These are phyloP conservation scores for Kwoniella shivajii DNA, from an alignment of 1,284 basidiomycete species.

Conservation along the genomic window DNA sequence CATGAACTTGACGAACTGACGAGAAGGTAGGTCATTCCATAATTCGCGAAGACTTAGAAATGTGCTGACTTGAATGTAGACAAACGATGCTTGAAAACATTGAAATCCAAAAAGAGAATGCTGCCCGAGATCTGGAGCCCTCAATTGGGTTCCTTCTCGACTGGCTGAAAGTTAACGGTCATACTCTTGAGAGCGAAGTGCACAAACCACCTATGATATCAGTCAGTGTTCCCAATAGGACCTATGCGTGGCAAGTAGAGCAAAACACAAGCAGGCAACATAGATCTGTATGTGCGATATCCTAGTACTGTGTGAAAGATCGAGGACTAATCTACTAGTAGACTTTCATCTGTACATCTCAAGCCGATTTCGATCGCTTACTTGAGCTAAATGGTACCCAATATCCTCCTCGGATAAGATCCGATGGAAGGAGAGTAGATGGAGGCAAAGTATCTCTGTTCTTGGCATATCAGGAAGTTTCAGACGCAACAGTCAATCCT, in stretches of 20 bases:
- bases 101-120: constrained; percentile 56
- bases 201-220: constrained; percentile 79
- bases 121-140: constrained; percentile 59
- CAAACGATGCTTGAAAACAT: constrained; percentile 64
- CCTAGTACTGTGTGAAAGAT: not conserved
- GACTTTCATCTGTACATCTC: constrained; percentile 58
- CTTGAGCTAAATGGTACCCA: constrained; percentile 65
- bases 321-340: not conserved
- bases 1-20: constrained; percentile 32
- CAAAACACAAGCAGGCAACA: constrained; percentile 65
- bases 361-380: constrained; percentile 76
- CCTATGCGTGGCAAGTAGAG: constrained; percentile 73
- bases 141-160: constrained; percentile 65
- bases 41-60: not conserved
- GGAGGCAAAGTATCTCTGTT: constrained; percentile 26
- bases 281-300: constrained; percentile 22
- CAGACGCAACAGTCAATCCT: constrained; percentile 30
- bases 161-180: constrained; percentile 73
- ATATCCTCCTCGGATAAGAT: not conserved
- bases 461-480: constrained; percentile 33
- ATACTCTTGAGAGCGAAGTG: constrained; percentile 75
- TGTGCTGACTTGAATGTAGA: constrained; percentile 54
- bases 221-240: constrained; percentile 68
- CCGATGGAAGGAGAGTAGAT: constrained; percentile 4
- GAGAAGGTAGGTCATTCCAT: constrained; percentile 3